Base-by-base conservation (phyloP, 768 basidiomycete species). In the Glaciozyma antarctica region DNA sequence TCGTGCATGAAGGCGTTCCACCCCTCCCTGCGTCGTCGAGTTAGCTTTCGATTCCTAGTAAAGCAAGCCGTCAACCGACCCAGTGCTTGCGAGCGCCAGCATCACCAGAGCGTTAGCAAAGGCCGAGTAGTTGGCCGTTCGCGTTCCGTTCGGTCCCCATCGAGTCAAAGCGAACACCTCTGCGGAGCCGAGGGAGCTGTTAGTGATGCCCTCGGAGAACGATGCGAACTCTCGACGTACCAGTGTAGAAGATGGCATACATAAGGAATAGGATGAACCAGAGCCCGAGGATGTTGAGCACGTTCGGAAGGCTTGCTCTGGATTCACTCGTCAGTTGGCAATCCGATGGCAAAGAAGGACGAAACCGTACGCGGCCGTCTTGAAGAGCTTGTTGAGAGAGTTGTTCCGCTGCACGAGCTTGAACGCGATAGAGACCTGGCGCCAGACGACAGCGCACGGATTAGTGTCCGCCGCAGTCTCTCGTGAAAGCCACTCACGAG, bases 1-100 rank as follows among this genome's bases (percentile, higher is more conserved):
- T 97, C 89, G 75, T 97, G 93, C 94, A 97, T 97, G 75, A 86
- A 95, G 71, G 86, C 85, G 75, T 97, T 97, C 94, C 94, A 98
- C 0, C 86, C 90, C 76, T 97, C 93, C 13, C 92, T 92, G 69
- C 10, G 34, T 13, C 8, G 71, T 45, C 32, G 48, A 52, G 34
- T 30, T 63, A 48, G 63, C 47, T 28, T 28, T 13, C 17, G 24
- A 17, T 24, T 57, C 24, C 21, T n/a, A 24, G 7, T 48, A 43
- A 4, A 26, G 41, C 7, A 8, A 15, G 49, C 17, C 6, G 24
- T 45, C 10, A 5, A 26, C 5, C 6, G 38, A 41, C 53, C 6
- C 26, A n/a, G 21, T 28, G 78, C 84, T 69, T 75, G 38, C 38
- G 38, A 41, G 38, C 2, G 86, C 83, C 54, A 97, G 78, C 88